Percentiles rank a stretch among this genome's conserved stretches.
phyloP scores from a whole-genome alignment of 257 asterid species.

The Solanum etuberosum region DNA sequence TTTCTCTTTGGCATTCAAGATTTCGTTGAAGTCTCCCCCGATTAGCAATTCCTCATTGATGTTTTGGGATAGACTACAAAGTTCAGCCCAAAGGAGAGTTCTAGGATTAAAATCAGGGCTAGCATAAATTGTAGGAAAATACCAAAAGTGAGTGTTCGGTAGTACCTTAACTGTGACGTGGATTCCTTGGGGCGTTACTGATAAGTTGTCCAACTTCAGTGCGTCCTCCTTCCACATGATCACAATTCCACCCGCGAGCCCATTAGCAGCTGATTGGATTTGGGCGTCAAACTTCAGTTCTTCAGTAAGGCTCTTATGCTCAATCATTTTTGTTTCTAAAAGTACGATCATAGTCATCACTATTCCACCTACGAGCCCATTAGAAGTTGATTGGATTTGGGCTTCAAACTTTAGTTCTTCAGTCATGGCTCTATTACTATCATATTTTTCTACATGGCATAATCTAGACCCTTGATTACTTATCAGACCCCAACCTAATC shows the following conservation, averaged over 20 bases:
- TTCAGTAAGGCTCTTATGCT: background rate
- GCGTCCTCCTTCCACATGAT: background rate
- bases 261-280: background rate
- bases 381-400: no score
- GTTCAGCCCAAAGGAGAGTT: background rate
- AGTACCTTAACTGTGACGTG: background rate
- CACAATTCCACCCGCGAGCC: background rate
- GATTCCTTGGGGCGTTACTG: background rate
- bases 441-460: background rate
- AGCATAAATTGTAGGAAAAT: background rate
- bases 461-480: no score
- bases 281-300: background rate
- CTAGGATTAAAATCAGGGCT: background rate
- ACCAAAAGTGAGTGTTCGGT: background rate
- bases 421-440: background rate
- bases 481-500: no score
- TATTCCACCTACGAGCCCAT: no score
- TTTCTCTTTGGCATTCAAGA: background rate
- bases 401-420: no score
- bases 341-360: background rate
- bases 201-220: no score
- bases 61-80: background rate
- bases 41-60: background rate
- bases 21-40: background rate
- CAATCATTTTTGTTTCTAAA: no score